Base-by-base conservation (phyloP, 352 stramenopile species). In the Globisporangium barbulae region DNA sequence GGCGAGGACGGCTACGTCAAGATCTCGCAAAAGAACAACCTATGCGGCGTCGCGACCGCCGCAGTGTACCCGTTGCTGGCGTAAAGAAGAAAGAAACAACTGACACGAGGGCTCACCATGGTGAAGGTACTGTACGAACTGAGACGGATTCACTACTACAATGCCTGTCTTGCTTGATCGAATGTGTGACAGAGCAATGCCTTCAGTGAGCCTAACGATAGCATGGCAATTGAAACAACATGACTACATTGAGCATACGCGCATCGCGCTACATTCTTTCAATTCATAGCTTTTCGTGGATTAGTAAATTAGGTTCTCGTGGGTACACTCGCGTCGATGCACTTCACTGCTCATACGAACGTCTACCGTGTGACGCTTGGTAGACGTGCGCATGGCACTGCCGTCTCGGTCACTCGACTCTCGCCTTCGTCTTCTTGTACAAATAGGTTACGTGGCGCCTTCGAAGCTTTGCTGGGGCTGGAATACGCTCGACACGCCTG, bases 31-130 rank as follows among this genome's bases (percentile, higher is more conserved):
- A 94, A 96, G 61, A 72, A 96, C 61, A 99, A 99, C 61, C 89
- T 97, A 5, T 99, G 97, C 69, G 96, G 97, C 21, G 94, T 99
- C 49, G 86, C 97, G 48, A 98, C 88, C 0, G 75, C 82, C 19
- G 84, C 91, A 0, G 93, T 78, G 13, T 97, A 96, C 65, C 88
- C 88, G 13, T 64, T 94, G 48, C 72, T 97, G 54, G 77, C 64
- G 30, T 71, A 85, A 35, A 31, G 50, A 41, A 21, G 42, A 5
- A 48, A n/a, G 22, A n/a, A 5, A 22, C 17, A 48, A 5, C 21
- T 21, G 17, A 48, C 15, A 48, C 0, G 42, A 48, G 35, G 31
- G 25, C 25, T 42, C 35, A 8, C 35, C 10, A 15, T 17, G 37
- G 12, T 42, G 37, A 42, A 17, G 37, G 10, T 13, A 42, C 37